Percentiles rank a stretch among this genome's conserved stretches.
phyloP scores from a whole-genome alignment of 495 filamentous ascomycete species.

The Thozetella sp. region DNA sequence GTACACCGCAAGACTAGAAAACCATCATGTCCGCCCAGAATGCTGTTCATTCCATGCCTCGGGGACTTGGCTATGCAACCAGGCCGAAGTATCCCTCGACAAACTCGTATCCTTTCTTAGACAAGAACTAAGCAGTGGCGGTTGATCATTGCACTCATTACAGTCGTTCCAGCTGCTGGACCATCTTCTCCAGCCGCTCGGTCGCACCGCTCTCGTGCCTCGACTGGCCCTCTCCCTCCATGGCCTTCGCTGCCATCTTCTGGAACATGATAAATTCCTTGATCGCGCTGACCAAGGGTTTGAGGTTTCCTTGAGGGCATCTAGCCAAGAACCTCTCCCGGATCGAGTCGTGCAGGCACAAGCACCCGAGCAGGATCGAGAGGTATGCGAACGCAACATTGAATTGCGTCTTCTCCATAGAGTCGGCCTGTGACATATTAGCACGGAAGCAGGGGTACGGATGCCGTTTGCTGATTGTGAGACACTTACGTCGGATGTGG shows the following conservation, averaged over 20 bases:
- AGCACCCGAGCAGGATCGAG: slow-evolving; percentile 78
- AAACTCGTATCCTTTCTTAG: neutral
- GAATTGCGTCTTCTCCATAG: slow-evolving; percentile 77
- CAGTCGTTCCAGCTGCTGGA: neutral
- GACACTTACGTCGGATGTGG: slow-evolving; percentile 48
- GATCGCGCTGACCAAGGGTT: slow-evolving; percentile 71
- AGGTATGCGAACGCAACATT: slow-evolving; percentile 94
- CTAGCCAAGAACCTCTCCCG: slow-evolving; percentile 47
- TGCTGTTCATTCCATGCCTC: neutral
- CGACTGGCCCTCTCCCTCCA: slow-evolving; percentile 45
- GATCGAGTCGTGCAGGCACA: slow-evolving; percentile 64
- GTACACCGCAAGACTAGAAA: neutral
- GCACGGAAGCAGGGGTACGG: slow-evolving; percentile 32
- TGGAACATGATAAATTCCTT: slow-evolving; percentile 84
- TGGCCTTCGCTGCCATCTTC: slow-evolving; percentile 66
- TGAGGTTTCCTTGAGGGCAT: slow-evolving; percentile 61
- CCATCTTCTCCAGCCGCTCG: neutral
- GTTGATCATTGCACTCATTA: neutral
- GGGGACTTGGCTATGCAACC: neutral
- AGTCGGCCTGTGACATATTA: slow-evolving; percentile 66
- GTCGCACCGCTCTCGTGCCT: slow-evolving; percentile 30
- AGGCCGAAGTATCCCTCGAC: neutral
- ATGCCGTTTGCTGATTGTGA: slow-evolving; percentile 36
- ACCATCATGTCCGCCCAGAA: neutral
- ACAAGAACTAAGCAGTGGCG: neutral